Conservation (phyloP, 495 filamentous ascomycete genomes). For the Aspergillus baeticus region DNA sequence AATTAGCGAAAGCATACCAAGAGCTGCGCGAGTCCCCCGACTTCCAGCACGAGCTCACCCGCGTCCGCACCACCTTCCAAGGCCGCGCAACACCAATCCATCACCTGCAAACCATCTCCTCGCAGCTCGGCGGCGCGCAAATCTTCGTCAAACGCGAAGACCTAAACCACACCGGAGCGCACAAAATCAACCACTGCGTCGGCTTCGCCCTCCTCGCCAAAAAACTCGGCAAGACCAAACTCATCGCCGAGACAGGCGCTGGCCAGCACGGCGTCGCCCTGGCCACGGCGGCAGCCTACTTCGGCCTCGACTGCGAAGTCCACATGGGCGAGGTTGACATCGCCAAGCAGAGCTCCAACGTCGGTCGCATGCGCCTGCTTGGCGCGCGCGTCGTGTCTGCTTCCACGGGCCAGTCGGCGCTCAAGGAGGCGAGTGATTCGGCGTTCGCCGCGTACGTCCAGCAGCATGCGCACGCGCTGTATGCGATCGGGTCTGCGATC, state of each 20-base stretch:
- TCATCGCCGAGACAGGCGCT: background rate
- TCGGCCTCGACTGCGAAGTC: background rate
- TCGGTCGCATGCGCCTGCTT: background rate
- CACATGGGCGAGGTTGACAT: background rate
- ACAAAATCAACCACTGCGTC: background rate
- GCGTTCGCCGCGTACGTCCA: background rate
- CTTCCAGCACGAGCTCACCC: constrained; percentile 7
- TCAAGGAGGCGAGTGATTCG: background rate
- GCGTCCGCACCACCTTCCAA: constrained; percentile 17
- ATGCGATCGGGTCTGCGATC: background rate
- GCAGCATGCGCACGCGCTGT: background rate
- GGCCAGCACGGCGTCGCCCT: background rate
- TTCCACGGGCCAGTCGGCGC: background rate
- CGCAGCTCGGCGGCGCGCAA: background rate
- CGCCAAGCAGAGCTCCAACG: background rate
- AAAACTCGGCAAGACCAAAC: background rate
- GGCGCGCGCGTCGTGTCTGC: background rate
- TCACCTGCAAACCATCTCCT: constrained; percentile 27
- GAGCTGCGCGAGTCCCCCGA: background rate
- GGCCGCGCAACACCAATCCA: constrained; percentile 21
- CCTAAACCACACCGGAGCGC: background rate
- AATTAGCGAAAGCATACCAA: constrained; percentile 10
- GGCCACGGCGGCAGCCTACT: background rate
- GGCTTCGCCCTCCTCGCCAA: background rate
- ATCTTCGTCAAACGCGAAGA: background rate